Evolutionary conservation across 2,329 filamentous ascomycete species (phyloP).

Genomic region (Trichoderma arundinaceum): DNA sequence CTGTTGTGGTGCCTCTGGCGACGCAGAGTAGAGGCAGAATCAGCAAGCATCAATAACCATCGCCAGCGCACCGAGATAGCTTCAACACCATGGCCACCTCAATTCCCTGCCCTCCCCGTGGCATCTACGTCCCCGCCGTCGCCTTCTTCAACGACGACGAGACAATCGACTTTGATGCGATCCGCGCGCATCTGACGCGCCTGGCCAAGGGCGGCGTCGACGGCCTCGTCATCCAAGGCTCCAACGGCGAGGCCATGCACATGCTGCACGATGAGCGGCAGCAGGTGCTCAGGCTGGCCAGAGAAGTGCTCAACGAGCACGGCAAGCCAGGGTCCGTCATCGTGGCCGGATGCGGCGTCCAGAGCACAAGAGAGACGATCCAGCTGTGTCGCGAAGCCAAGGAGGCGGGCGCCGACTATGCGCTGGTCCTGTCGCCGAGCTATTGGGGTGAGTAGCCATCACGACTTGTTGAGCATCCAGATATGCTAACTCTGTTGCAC

Average conservation of each 20-base stretch:
- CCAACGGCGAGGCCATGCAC: constrained; percentile 84
- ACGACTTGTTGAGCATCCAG: background rate
- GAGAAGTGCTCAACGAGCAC: constrained; percentile 19
- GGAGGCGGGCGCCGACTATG: constrained; percentile 74
- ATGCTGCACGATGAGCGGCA: constrained; percentile 73
- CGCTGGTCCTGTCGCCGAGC: constrained; percentile 75
- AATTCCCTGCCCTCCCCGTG: constrained; percentile 34
- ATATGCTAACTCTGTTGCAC: background rate
- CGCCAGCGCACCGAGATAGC: background rate
- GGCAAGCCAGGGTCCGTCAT: constrained; percentile 45
- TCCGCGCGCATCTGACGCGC: constrained; percentile 45
- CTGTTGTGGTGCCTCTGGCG: too few relatives aligned
- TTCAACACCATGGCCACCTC: constrained; percentile 1
- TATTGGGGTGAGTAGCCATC: constrained; percentile 65
- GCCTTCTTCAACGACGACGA: constrained; percentile 47
- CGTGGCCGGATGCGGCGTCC: constrained; percentile 76
- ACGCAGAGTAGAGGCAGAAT: constrained; percentile 10
- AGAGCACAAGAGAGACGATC: constrained; percentile 77
- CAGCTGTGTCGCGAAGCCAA: constrained; percentile 72
- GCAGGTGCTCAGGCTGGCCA: constrained; percentile 68
- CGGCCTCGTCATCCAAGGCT: constrained; percentile 79
- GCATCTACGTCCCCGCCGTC: constrained; percentile 48
- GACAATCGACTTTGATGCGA: constrained; percentile 42
- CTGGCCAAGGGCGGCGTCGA: constrained; percentile 71
- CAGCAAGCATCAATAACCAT: background rate